A percentile compares a stretch with the other conserved stretches of the same genome.
phyloP scores from a whole-genome alignment of 768 basidiomycete species.

The Lactarius evosmus region DNA sequence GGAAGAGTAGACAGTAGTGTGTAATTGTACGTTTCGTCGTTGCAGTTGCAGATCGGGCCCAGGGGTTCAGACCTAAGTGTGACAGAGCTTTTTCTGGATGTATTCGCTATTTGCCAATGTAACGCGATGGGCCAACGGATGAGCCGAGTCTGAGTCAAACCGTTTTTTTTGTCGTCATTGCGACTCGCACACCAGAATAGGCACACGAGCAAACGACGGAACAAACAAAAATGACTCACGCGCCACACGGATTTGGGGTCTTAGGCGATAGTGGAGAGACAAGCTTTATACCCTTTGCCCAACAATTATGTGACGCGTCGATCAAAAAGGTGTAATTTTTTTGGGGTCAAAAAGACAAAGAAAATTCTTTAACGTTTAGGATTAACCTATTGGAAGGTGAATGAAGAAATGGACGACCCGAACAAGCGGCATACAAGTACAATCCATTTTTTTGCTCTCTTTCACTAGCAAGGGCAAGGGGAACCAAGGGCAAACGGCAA shows the following conservation, averaged over 20 bases:
- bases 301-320: not conserved
- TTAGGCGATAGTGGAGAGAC: too few species aligned
- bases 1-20: conserved; percentile 52
- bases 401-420: not conserved
- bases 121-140: not conserved
- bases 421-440: conserved; percentile 3
- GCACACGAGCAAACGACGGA: not conserved
- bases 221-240: conserved; percentile 11
- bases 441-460: not conserved
- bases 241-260: too few species aligned
- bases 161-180: not conserved
- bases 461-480: not conserved
- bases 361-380: not conserved
- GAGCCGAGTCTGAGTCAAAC: not conserved
- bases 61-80: conserved; percentile 1
- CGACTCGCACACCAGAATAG: not conserved
- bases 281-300: not conserved
- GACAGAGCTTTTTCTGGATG: conserved; percentile 2
- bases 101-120: not conserved
- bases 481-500: not conserved
- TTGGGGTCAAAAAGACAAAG: not conserved
- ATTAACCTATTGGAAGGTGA: conserved; percentile 17
- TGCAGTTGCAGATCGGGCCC: conserved; percentile 9
- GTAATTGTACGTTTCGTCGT: conserved; percentile 18
- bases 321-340: conserved; percentile 3